These are phyloP conservation scores for Pseudodiploospora longispora DNA, from an alignment of 2,329 filamentous ascomycete genomes.

Conservation along the genomic window DNA sequence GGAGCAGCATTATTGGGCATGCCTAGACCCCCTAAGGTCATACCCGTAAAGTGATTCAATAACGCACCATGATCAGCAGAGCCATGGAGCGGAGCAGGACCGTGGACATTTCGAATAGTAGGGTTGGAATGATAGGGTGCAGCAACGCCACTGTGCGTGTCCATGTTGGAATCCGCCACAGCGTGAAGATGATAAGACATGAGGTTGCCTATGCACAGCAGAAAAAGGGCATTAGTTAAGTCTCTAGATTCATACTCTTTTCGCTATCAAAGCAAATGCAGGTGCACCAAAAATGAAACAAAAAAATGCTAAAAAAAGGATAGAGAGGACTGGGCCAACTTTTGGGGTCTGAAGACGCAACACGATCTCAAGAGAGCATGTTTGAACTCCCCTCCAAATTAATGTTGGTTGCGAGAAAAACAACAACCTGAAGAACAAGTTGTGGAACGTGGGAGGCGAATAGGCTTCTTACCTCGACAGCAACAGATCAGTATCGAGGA, in stretches of 20 bases:
- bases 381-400: too few relatives aligned
- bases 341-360: too few relatives aligned
- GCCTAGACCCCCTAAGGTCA: slow-evolving; percentile 29
- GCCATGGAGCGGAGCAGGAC: slow-evolving; percentile 21
- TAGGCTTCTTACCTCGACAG: slow-evolving; percentile 19
- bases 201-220: slow-evolving; percentile 11
- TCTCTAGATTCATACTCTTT: too few relatives aligned
- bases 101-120: slow-evolving; percentile 20
- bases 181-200: slow-evolving; percentile 28
- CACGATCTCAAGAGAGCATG: too few relatives aligned
- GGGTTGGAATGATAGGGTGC: slow-evolving; percentile 23
- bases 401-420: too few relatives aligned
- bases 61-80: slow-evolving; percentile 22
- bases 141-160: slow-evolving; percentile 23
- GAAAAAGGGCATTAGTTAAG: background rate
- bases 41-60: slow-evolving; percentile 27
- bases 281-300: too few relatives aligned
- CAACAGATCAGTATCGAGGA: slow-evolving; percentile 23
- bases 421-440: too few relatives aligned
- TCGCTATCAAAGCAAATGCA: too few relatives aligned
- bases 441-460: too few relatives aligned
- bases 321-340: background rate
- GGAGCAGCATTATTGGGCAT: slow-evolving; percentile 22
- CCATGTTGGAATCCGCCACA: slow-evolving; percentile 25
- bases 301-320: background rate